Base-by-base conservation (phyloP, 2,329 filamentous ascomycete species). In the Teratosphaeriaceae sp. region DNA sequence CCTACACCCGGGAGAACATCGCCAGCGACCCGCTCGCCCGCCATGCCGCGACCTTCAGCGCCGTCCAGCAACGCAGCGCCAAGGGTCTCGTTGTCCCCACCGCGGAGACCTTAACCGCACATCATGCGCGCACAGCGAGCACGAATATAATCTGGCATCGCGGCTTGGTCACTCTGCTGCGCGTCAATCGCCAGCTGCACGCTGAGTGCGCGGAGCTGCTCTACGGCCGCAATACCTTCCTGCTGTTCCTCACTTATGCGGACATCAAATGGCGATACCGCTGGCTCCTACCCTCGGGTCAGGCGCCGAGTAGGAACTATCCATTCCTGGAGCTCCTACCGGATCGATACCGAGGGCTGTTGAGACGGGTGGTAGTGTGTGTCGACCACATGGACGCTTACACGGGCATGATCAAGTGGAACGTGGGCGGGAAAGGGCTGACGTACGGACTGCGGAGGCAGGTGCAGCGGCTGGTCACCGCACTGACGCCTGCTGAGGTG, bases 401-500 rank as follows among this genome's bases (percentile, higher is more conserved):
- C 41, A 72, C 68, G 1, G 71, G 69, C 3, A 72, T 71, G 70
- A 69, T 73, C 46, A 74, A 73, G 50, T 73, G 68, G 51, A 73
- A 74, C 49, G 69, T 67, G n/a, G 60, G 64, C 1, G 71, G 69
- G 0, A 54, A 61, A 20, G 69, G 69, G 1, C 49, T 74, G 27
- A 63, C 64, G 2, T 64, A 65, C 21, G 69, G 70, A 0, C 56
- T 74, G 21, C 47, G 58, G 19, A 53, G 55, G 16, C 67, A 68
- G 41, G 66, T 73, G 15, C 50, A 58, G 43, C 61, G 62, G 31
- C 52, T 73, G 29, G 66, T 70, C 5, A 58, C 63, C 42, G 54
- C 64, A 30, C 42, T 73, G 45, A 54, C 46, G 23, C 39, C 44
- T 18, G 18, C 43, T 12, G 41, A 42, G 38, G 56, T 58, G 6